Percentiles rank a stretch among this genome's conserved stretches.
These are phyloP conservation scores for Scheffersomyces titani DNA, from an alignment of 1,139 yeast genomes.

Conservation along the genomic window DNA sequence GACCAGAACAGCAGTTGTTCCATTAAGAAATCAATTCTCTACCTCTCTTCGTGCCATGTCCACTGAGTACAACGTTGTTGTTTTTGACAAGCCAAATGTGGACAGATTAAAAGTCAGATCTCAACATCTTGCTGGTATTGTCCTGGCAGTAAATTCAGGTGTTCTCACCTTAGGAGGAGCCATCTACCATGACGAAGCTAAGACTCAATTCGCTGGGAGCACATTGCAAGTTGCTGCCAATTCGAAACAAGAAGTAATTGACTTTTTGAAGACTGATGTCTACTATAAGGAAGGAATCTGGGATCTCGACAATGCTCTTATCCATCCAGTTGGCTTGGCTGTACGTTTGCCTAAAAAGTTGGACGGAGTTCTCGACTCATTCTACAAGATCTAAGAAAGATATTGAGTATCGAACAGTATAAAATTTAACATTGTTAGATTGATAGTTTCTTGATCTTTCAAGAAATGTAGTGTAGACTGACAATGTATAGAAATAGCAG, in stretches of 20 bases:
- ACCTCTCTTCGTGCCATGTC: constrained; percentile 10
- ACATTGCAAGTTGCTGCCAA: constrained; percentile 64
- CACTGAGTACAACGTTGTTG: constrained; percentile 66
- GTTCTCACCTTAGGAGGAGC: constrained; percentile 68
- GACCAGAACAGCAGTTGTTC: not conserved
- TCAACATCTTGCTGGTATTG: constrained; percentile 58
- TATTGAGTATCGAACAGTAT: not conserved
- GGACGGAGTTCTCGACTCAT: constrained; percentile 11
- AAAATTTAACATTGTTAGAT: no score
- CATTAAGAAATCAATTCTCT: not conserved
- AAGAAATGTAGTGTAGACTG: constrained; percentile 2
- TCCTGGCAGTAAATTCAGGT: constrained; percentile 52
- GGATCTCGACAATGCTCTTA: constrained; percentile 67
- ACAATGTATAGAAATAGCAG: not conserved
- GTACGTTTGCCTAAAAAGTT: constrained; percentile 12
- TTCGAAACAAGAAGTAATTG: constrained; percentile 61
- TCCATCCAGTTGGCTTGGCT: constrained; percentile 49
- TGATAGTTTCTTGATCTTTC: not conserved
- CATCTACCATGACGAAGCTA: constrained; percentile 49
- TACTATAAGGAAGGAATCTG: constrained; percentile 70
- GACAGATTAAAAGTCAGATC: constrained; percentile 60
- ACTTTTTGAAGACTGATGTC: constrained; percentile 61
- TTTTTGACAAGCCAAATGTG: constrained; percentile 67
- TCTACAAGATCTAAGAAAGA: constrained; percentile 8
- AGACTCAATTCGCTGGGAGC: constrained; percentile 70